Evolutionary conservation across 108 stramenopile species (phyloP), one percentile per base, ranked within the genome.

Genomic region (Fragilariopsis cylindrus): DNA sequence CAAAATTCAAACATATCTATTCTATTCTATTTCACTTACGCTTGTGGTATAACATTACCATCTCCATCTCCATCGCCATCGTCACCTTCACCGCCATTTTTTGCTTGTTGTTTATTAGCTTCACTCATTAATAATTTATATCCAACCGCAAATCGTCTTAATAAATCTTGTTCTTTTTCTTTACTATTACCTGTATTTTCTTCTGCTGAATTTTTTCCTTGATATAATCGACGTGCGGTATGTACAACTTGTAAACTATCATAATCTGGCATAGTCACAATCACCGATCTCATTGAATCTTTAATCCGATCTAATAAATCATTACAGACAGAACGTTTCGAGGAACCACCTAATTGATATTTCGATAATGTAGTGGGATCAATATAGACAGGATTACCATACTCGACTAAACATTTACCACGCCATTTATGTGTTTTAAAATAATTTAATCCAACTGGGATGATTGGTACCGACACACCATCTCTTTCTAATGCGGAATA

Each of bases 401-500:
- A 96, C 66, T 97, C 97, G 41, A 97, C 94, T 7, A 93, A 85
- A 18, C 86, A 92, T 57, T 90, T 87, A 43, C 94, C 93, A 30
- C 97, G 81, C 84, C 98, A 98, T 11, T 94, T 80, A 76, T 98
- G 97, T 11, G 96, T 94, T 21, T 87, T 81, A 82, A 97, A 98
- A 73, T 99, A 99, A 78, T 97, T 98, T 18, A 99, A 77, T 43
- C 99, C 99, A 43, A 99, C 97, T 7, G 99, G 98, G 1, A 98
- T 95, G 48, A 99, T 96, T 6, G 97, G 98, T 5, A 99, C 86
- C 55, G 86, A 90, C 19, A 98, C 72, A 5, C 90, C 95, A 73
- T 96, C 90, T 74, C 96, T 85, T 69, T 97, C 97, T 45, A 97
- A 74, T 16, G 89, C 95, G 9, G 87, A 87, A 71, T 98, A 96